Base-by-base conservation (phyloP, 345 rosid genomes). In the Mallotus nudiflorus region DNA sequence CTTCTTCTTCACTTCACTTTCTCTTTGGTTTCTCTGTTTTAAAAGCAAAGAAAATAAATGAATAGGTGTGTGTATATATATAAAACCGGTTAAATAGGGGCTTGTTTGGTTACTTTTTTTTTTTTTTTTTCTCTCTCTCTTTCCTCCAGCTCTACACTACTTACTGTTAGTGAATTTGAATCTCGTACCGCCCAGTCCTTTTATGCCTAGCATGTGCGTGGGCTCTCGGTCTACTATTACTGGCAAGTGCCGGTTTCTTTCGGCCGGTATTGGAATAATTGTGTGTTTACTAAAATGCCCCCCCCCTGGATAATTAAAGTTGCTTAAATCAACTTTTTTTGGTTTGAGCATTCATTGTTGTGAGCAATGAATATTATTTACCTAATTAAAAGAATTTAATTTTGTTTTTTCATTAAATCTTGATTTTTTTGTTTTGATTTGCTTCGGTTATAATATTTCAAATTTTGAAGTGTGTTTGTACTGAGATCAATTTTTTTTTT, bases 11-110 rank as follows among this genome's bases (percentile, higher is more conserved):
- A n/a, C 76, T 78, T 65, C 78, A 25, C 62, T 57, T 52, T 14
- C 14, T 45, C 44, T 55, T 33, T 42, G 46, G 46, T 42, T 67
- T 37, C 62, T 69, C 68, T 78, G 74, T 73, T 75, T 78, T 76
- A 8, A 76, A 81, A 78, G 67, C 77, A 69, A 78, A 74, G 78
- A 61, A 60, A 69, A 33, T 27, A 0, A 33, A 63, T 40, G 52
- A 55, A 58, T 40, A 22, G 13, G 40, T 22, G 69, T 28, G 40
- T 31, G 35, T 18, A 2, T 33, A 33, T 33, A 33, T 33, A 51
- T 18, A 19, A 15, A 31, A 66, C 70, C 65, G 65, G 48, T 9
- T 4, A 27, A 10, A 29, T 19, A 27, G 33, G 18, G 59, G 1
- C 25, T 55, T 24, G 59, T 27, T 27, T 27, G 57, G 6, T 33